Evolutionary conservation across 2,329 filamentous ascomycete genomes (phyloP).

Genomic region (Diaporthe aspalathi): DNA sequence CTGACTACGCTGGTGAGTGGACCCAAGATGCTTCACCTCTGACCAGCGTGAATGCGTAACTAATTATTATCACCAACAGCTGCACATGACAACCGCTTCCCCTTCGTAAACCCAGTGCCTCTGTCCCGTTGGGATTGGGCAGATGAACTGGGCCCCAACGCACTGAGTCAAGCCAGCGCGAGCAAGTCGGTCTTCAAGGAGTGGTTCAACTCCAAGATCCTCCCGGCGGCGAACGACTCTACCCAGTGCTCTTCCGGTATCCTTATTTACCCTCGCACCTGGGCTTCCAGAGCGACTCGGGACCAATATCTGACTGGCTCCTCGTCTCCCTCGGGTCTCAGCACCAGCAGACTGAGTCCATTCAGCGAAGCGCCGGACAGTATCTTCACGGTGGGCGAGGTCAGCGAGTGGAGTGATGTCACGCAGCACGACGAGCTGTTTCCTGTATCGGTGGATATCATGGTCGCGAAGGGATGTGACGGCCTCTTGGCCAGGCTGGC

Average conservation of each 20-base stretch:
- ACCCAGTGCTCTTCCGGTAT: background rate
- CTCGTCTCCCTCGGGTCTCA: background rate
- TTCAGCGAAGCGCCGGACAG: conserved; percentile 2
- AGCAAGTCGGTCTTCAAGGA: background rate
- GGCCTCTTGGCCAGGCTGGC: background rate
- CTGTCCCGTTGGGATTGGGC: background rate
- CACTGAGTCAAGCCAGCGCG: background rate
- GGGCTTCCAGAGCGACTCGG: background rate
- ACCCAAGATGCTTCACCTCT: background rate
- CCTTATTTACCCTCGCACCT: background rate
- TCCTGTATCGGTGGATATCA: background rate
- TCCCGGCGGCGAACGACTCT: background rate
- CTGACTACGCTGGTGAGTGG: background rate
- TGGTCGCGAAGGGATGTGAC: background rate
- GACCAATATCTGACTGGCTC: background rate
- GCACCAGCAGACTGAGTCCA: background rate
- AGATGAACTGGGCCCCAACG: background rate
- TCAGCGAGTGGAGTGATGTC: background rate
- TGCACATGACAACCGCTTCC: background rate
- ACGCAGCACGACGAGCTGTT: background rate
- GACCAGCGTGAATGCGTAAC: background rate
- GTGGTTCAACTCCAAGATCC: conserved; percentile 7
- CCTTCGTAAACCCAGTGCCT: background rate
- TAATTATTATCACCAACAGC: background rate
- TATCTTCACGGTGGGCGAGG: background rate